phyloP scores from a whole-genome alignment of 495 filamentous ascomycete genomes.

The Articulospora tetracladia region DNA sequence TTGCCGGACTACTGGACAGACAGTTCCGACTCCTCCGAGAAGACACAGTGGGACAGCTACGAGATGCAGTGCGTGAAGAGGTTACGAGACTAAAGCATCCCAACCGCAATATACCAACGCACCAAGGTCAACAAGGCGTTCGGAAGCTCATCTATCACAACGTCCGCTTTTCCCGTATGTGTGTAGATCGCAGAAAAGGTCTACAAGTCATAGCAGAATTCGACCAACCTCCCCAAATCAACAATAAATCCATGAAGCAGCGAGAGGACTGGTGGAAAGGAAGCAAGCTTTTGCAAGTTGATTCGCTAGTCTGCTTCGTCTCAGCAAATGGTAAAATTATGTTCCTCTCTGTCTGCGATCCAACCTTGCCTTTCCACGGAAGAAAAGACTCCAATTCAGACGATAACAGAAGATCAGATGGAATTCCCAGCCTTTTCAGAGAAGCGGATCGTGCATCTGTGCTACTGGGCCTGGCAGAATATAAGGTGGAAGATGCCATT shows the following conservation, averaged over 20 bases:
- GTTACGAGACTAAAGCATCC: conserved; percentile 26
- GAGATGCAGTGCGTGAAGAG: conserved; percentile 49
- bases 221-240: conserved; percentile 44
- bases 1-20: conserved; percentile 59
- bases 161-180: conserved; percentile 19
- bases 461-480: conserved; percentile 24
- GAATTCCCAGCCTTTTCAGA: conserved; percentile 26
- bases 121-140: conserved; percentile 26
- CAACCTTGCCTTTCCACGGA: conserved; percentile 9
- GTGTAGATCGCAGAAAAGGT: conserved; percentile 44
- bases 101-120: conserved; percentile 18
- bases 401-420: conserved; percentile 16
- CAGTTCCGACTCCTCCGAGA: conserved; percentile 68
- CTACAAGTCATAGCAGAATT: conserved; percentile 53
- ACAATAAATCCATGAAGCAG: conserved; percentile 26
- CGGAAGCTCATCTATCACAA: conserved; percentile 31
- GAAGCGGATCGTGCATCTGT: conserved; percentile 25
- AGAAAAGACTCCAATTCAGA: conserved; percentile 17
- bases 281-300: conserved; percentile 51
- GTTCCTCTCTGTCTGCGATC: conserved; percentile 45
- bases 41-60: conserved; percentile 59
- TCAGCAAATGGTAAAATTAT: conserved; percentile 39
- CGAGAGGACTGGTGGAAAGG: conserved; percentile 58
- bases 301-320: conserved; percentile 57
- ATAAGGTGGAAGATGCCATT: conserved; percentile 24